Evolutionary conservation across 2,329 filamentous ascomycete genomes (phyloP), one percentile per base, ranked within the genome.

Genomic region (Fusarium pseudoanthophilum): DNA sequence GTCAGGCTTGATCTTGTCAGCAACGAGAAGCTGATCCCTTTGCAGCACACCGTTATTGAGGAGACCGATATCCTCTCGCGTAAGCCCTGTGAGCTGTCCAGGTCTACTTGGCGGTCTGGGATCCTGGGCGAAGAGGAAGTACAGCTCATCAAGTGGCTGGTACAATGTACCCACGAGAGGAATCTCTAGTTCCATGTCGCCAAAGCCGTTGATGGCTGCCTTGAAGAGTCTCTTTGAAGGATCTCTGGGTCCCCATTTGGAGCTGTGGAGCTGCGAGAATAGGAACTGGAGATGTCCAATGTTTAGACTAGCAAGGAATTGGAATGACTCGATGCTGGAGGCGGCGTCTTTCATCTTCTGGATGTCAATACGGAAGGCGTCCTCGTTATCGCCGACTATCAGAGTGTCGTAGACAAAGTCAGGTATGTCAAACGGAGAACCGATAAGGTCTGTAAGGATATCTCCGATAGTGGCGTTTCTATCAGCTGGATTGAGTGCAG

Each of bases 191-290:
- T 53, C 11, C 40, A 53, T 53, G 4, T n/a, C 1, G 13, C 55
- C 55, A 4, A 65, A 62, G 13, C 28, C 62, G 9, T 32, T 26
- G 15, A 62, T 62, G 5, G 40, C 62, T 40, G 60, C 34, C 70
- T 77, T 67, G 49, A 77, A 66, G 6, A 77, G 34, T 6, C 74
- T 52, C 42, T 77, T 77, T 3, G 75, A 72, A 6, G 74, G 73
- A n/a, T 39, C 45, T 2, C 21, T 66, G 9, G 68, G 10, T 0
- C 14, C 49, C 73, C 69, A 73, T n/a, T 52, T 30, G 2, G 36
- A 51, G 28, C 60, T 61, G 40, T 75, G 74, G 4, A 75, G 43
- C 40, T 76, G 61, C 0, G 60, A 56, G 28, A 75, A 75, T 1
- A 36, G 30, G 11, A 76, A 24, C 4, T 65, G 30, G 16, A 76